Conservation (phyloP, 805 yeast species). For the Candida gorgasii region DNA sequence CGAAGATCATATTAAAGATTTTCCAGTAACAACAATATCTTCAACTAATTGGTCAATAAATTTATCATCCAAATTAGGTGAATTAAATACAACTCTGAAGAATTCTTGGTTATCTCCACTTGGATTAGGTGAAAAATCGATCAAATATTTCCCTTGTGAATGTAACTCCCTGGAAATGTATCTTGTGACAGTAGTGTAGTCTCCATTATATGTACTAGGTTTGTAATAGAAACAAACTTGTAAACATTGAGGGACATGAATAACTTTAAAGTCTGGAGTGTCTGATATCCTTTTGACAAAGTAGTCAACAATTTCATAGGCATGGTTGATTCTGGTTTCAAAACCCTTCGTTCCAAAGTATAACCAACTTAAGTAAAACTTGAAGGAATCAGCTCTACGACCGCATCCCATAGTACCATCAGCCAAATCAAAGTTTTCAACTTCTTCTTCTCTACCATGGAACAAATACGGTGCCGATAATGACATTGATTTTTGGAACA, state of each 20-base stretch:
- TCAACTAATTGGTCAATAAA: conserved; percentile 38
- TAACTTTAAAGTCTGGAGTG: conserved; percentile 49
- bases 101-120: conserved; percentile 57
- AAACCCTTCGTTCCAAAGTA: conserved; percentile 75
- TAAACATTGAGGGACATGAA: conserved; percentile 67
- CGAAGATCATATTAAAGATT: not conserved
- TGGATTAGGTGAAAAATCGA: conserved; percentile 77
- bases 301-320: conserved; percentile 63
- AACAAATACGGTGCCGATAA: conserved; percentile 78
- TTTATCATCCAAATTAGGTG: conserved; percentile 51
- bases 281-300: conserved; percentile 47
- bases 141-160: conserved; percentile 61
- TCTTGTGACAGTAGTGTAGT: conserved; percentile 59
- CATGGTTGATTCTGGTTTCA: conserved; percentile 67
- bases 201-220: conserved; percentile 36
- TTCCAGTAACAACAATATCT: conserved; percentile 32
- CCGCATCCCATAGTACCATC: conserved; percentile 95
- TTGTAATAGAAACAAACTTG: conserved; percentile 82
- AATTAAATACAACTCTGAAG: conserved; percentile 80
- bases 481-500: conserved; percentile 73
- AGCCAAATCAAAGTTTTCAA: conserved; percentile 71
- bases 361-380: conserved; percentile 77
- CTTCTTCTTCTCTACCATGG: conserved; percentile 54
- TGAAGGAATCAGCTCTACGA: conserved; percentile 78
- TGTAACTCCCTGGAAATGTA: conserved; percentile 62